These are phyloP conservation scores for Bjerkandera adusta DNA, from an alignment of 1,284 basidiomycete species.

Conservation along the genomic window DNA sequence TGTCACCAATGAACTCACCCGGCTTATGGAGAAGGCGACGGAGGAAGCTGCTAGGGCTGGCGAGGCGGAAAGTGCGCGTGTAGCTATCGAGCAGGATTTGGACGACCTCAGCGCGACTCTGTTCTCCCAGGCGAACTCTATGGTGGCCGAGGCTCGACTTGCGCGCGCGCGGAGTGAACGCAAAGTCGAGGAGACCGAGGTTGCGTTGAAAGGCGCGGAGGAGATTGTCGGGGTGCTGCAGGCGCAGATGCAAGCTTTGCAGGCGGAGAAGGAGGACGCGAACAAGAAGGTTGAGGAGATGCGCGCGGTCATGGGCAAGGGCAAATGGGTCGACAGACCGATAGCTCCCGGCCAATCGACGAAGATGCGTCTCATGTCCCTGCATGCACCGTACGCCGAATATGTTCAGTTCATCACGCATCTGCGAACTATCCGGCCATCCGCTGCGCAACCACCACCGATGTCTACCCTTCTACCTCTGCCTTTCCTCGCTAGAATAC, in stretches of 20 bases:
- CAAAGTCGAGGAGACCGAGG: constrained; percentile 80
- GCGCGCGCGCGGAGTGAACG: constrained; percentile 75
- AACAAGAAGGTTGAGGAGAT: constrained; percentile 51
- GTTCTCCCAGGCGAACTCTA: constrained; percentile 87
- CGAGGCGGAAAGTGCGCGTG: constrained; percentile 83
- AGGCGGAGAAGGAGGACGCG: constrained; percentile 60
- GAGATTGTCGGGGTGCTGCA: constrained; percentile 86
- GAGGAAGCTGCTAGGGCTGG: constrained; percentile 92
- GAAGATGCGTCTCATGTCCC: constrained; percentile 51
- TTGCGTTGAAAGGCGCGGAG: constrained; percentile 80
- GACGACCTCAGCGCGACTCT: constrained; percentile 91
- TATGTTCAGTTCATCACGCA: constrained; percentile 83
- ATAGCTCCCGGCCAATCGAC: constrained; percentile 12
- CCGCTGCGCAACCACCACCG: constrained; percentile 54
- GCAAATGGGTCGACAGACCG: constrained; percentile 57
- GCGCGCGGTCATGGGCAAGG: constrained; percentile 56
- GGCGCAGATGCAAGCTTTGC: constrained; percentile 74
- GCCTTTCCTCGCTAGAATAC: constrained; percentile 82
- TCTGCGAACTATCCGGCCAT: constrained; percentile 70
- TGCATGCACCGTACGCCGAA: constrained; percentile 83
- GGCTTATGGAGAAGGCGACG: constrained; percentile 91
- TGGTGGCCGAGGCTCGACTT: constrained; percentile 91
- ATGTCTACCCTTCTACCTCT: constrained; percentile 74
- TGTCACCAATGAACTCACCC: constrained; percentile 89
- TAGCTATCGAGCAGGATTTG: constrained; percentile 84